These are phyloP conservation scores for Fusarium verrucosum DNA, from an alignment of 2,329 filamentous ascomycete species.

Conservation along the genomic window DNA sequence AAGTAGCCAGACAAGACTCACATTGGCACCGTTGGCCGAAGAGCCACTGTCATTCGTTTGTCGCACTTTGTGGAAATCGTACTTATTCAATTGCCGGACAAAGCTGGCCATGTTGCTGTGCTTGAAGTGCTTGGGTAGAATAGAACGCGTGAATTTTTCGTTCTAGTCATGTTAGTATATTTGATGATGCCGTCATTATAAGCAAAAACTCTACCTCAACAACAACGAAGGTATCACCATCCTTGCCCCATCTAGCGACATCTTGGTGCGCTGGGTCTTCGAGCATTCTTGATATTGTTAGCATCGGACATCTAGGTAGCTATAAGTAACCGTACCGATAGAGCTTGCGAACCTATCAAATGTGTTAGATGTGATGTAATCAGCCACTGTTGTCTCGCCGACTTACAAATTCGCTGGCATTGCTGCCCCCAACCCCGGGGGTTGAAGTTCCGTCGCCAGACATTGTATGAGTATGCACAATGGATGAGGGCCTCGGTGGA, in stretches of 20 bases:
- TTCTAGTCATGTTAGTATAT: conserved; percentile 67
- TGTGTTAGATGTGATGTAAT: conserved; percentile 39
- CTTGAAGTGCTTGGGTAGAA: conserved; percentile 98
- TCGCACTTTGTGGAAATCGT: conserved; percentile 97
- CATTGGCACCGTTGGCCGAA: conserved; percentile 51
- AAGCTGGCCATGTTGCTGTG: conserved; percentile 99
- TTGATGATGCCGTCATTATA: conserved; percentile 18
- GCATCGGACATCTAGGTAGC: not conserved
- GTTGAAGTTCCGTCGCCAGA: conserved; percentile 48
- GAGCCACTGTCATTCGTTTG: conserved; percentile 52
- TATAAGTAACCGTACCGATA: conserved; percentile 77
- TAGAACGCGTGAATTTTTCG: conserved; percentile 97
- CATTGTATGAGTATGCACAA: conserved; percentile 39
- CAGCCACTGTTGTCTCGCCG: not conserved
- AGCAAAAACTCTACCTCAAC: conserved; percentile 74
- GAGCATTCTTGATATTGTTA: conserved; percentile 69
- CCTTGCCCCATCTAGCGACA: conserved; percentile 94
- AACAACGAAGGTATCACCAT: conserved; percentile 95
- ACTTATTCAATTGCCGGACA: conserved; percentile 94
- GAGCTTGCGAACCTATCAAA: conserved; percentile 86
- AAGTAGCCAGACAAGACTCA: conserved; percentile 33
- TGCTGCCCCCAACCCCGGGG: conserved; percentile 66
- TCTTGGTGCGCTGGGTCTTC: conserved; percentile 93
- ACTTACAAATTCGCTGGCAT: conserved; percentile 96
- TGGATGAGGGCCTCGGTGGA: conserved; percentile 1